Evolutionary conservation across 2,329 filamentous ascomycete species (phyloP), one percentile per base, ranked within the genome.

Genomic region (Pseudocercospora crystallina): DNA sequence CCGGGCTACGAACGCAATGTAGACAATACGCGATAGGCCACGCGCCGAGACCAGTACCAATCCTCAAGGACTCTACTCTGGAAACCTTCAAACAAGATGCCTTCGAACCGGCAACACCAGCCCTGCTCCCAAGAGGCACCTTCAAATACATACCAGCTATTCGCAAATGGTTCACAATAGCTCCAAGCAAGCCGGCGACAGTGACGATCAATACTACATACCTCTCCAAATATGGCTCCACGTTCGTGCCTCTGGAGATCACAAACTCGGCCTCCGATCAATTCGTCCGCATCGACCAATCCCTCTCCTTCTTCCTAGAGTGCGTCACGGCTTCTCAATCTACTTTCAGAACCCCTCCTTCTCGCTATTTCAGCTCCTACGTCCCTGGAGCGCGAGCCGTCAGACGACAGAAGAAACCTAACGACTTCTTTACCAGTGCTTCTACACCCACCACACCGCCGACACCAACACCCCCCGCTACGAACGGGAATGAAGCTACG

Each of bases 221-320:
- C 57, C 66, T 80, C 5, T 61, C 66, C 31, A 69, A 72, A 44
- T 79, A 76, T 59, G 73, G 69, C 33, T 67, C 75, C 20, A 73
- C 75, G 1, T 66, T 78, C 3, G 77, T 86, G 2, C 81, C 83
- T 1, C 71, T 87, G 5, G 84, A 87, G 62, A 71, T 84, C 38
- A 81, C 76, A 5, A 60, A 63, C 43, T 7, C 20, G 20, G 4
- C 3, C 3, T 42, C 69, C 35, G 7, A 69, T 43, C 69, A 61
- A 29, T 89, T 83, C 64, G 77, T 75, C 26, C 79, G 79, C 43
- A 75, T 87, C 39, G 64, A 80, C 20, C 83, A 82, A 1, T 81
- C 84, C 0, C 71, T 95, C 0, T 74, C 73, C 33, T 76, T 92
- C 31, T 81, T 95, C 40, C 69, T 86, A 12, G 77, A 82, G 48